Evolutionary conservation across 257 asterid genomes (phyloP), one percentile per base, ranked within the genome.

Genomic region (Solanum ossicruentum): DNA sequence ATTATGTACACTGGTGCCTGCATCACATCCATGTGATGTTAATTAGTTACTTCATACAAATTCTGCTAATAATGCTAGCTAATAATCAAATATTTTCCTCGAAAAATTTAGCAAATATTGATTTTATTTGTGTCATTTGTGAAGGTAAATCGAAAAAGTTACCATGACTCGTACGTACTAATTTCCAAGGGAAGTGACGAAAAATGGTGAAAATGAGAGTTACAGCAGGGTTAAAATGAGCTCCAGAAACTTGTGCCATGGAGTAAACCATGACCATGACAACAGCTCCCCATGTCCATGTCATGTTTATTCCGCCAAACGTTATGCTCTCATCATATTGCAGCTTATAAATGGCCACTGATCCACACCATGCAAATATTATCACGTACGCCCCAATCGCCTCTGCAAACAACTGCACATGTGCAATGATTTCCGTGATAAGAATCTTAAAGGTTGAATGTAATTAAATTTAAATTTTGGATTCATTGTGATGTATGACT

Each of bases 191-290:
- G 32, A 94, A 91, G 1, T 93, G 92, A 0, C 92, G 85, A 20
- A 89, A 91, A 23, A 90, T 13, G 81, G 98, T 93, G 75, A 80
- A 89, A 47, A 95, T 75, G 83, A 95, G 1, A 2, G 97, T 92
- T 65, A 95, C 97, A 0, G 97, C 97, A 2, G 98, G 98, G 75
- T 95, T 95, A 65, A 95, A 93, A 84, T 95, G 99, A n/a, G 95
- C 99, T 28, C 97, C 98, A 16, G 98, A 95, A 1, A 95, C 88
- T 39, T 95, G 98, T 6, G 95, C 97, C 7, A 94, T 87, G 0
- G 97, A 47, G 51, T 94, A 94, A 73, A 93, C 41, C 97, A 95
- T 91, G 18, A 91, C 95, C 97, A 88, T 90, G 10, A 92, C 98
- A 1, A 93, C 91, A 4, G 91, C 57, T 5, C 98, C 99, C 98